Conservation (phyloP, 2,329 filamentous ascomycete genomes). For the Hypoxylon sp. region DNA sequence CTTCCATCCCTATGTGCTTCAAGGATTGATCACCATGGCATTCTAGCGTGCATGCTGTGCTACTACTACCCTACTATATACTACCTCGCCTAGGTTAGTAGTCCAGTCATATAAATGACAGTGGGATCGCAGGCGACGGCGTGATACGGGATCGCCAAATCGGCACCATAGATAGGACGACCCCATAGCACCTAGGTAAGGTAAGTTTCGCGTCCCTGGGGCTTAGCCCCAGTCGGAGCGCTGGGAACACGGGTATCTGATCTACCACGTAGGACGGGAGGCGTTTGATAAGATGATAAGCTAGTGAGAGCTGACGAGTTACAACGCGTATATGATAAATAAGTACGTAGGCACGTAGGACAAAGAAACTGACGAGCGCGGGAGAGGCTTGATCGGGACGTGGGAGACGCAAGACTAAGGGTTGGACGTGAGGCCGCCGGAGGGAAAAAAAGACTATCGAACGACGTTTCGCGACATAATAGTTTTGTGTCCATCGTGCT, state of each 20-base stretch:
- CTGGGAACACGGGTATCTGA: conserved; percentile 4
- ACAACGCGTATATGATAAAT: conserved; percentile 5
- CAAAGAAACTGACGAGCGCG: conserved; percentile 16
- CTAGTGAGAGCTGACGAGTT: conserved; percentile 7
- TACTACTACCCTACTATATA: conserved; percentile 1
- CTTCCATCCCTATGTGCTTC: conserved; percentile 6
- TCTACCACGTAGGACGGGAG: conserved; percentile 1
- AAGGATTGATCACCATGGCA: conserved; percentile 13
- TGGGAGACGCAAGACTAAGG: conserved; percentile 1
- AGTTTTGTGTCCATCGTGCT: background rate
- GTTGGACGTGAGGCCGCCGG: conserved; percentile 15
- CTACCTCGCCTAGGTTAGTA: conserved; percentile 5
- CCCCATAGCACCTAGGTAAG: conserved; percentile 14
- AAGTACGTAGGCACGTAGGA: conserved; percentile 9
- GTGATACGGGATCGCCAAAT: conserved; percentile 23
- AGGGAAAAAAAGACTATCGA: conserved; percentile 6
- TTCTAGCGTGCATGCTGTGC: conserved; percentile 8
- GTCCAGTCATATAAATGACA: background rate
- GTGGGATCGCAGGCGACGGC: background rate
- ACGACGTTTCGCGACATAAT: conserved; percentile 28
- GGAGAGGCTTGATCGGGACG: conserved; percentile 14
- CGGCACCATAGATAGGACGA: conserved; percentile 3
- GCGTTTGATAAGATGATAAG: conserved; percentile 23
- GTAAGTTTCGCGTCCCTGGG: conserved; percentile 19
- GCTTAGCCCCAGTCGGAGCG: background rate